Percentiles rank a stretch among this genome's conserved stretches.
Evolutionary conservation across 257 asterid genomes (phyloP).

Genomic region (Voacanga thouarsii): DNA sequence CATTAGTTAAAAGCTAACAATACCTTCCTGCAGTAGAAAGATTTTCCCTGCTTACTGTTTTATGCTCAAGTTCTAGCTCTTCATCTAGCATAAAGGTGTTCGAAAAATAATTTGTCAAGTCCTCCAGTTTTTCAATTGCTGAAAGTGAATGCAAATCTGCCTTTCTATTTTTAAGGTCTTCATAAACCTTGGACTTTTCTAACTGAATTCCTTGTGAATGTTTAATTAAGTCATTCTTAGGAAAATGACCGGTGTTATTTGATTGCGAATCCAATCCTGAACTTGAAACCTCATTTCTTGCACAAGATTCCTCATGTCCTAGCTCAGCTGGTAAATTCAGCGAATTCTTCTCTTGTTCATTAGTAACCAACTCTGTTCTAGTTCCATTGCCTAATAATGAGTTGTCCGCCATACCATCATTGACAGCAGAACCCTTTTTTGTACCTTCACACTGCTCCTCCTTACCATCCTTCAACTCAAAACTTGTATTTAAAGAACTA

Average conservation of each 20-base stretch:
- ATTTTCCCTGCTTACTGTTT: conserved; percentile 27
- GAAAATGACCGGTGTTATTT: conserved; percentile 18
- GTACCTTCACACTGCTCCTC: conserved; percentile 30
- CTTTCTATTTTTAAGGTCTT: conserved; percentile 20
- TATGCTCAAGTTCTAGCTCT: conserved; percentile 71
- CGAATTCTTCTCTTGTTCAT: conserved; percentile 27
- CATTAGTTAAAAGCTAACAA: conserved; percentile 12
- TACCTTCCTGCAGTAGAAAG: conserved; percentile 54
- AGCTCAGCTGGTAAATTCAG: conserved; percentile 25
- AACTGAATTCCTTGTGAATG: conserved; percentile 29
- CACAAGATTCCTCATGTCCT: conserved; percentile 24
- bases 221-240: conserved; percentile 22
- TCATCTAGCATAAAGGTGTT: conserved; percentile 80
- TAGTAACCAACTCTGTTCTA: conserved; percentile 17
- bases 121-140: conserved; percentile 37
- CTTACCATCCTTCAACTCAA: conserved; percentile 33
- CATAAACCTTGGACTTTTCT: conserved; percentile 19
- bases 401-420: conserved; percentile 29
- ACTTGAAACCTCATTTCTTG: conserved; percentile 24
- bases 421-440: conserved; percentile 22
- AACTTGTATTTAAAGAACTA: conserved; percentile 23
- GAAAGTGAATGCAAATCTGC: conserved; percentile 26
- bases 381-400: conserved; percentile 22
- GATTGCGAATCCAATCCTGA: conserved; percentile 23
- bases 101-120: conserved; percentile 54